phyloP scores from a whole-genome alignment of 495 filamentous ascomycete genomes.

The Podospora didyma region DNA sequence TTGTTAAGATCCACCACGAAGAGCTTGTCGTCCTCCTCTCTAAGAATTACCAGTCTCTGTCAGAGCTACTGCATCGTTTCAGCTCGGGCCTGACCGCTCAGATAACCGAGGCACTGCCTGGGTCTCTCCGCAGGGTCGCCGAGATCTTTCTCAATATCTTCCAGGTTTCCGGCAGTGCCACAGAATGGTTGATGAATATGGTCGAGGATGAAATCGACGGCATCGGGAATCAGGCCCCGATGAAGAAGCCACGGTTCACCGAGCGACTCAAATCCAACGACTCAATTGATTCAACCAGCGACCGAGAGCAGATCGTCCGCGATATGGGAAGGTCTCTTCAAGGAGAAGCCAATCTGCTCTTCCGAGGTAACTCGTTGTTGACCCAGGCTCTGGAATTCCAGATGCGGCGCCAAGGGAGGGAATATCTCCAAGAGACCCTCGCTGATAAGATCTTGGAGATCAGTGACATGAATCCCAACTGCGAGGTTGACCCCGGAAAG shows the following conservation, averaged over 20 bases:
- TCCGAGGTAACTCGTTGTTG: conserved; percentile 89
- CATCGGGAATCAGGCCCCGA: conserved; percentile 69
- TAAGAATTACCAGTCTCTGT: conserved; percentile 78
- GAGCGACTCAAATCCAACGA: conserved; percentile 76
- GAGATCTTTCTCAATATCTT: conserved; percentile 91
- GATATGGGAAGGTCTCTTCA: conserved; percentile 62
- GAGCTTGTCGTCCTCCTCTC: conserved; percentile 86
- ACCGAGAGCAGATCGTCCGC: conserved; percentile 51
- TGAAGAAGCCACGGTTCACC: conserved; percentile 69
- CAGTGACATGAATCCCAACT: conserved; percentile 82
- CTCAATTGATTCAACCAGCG: conserved; percentile 56
- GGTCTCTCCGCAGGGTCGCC: conserved; percentile 71
- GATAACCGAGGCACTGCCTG: conserved; percentile 74
- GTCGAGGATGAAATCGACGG: conserved; percentile 98
- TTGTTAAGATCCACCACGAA: conserved; percentile 77
- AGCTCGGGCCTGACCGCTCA: conserved; percentile 77
- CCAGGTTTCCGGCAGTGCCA: conserved; percentile 85
- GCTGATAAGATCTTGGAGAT: conserved; percentile 82
- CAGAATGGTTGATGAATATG: conserved; percentile 87
- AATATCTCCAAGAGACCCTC: conserved; percentile 87
- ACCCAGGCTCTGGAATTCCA: conserved; percentile 93
- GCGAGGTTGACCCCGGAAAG: conserved; percentile 87
- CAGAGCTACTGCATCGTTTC: conserved; percentile 81
- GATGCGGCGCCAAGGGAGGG: conserved; percentile 90
- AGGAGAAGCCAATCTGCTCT: conserved; percentile 89